phyloP scores from a whole-genome alignment of 441 rosid species.

The Breynia disticha region DNA sequence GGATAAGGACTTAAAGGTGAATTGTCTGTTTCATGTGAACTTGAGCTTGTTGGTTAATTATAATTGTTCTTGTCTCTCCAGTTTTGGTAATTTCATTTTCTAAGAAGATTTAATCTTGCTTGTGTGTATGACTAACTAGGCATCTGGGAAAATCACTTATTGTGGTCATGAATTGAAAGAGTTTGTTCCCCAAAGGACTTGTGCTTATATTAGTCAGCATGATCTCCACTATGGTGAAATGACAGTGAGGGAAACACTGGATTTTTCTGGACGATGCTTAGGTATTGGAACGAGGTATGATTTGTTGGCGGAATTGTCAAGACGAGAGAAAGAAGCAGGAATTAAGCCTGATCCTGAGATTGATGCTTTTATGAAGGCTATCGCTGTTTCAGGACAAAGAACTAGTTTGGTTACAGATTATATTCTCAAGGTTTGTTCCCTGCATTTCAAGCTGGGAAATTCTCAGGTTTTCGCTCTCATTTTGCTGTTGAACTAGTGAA shows the following conservation, averaged over 20 bases:
- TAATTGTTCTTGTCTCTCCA: neutral
- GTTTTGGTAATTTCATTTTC: neutral
- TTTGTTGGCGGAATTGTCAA: constrained; percentile 51
- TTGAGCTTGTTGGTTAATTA: neutral
- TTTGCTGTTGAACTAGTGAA: neutral
- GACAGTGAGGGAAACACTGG: constrained; percentile 86
- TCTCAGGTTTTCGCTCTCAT: neutral
- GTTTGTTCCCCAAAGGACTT: constrained; percentile 80
- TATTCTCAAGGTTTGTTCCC: constrained; percentile 51
- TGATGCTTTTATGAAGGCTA: constrained; percentile 93
- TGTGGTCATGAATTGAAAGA: constrained; percentile 79
- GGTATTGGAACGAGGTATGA: constrained; percentile 86
- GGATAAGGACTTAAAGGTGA: constrained; percentile 48
- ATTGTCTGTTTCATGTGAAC: constrained; percentile 1
- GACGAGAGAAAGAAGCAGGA: constrained; percentile 70
- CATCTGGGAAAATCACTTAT: constrained; percentile 58
- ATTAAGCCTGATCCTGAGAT: constrained; percentile 80
- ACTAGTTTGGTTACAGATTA: constrained; percentile 87
- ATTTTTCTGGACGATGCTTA: constrained; percentile 81
- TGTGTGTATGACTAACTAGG: constrained; percentile 17
- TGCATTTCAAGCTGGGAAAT: constrained; percentile 2
- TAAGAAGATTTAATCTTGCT: neutral
- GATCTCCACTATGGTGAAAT: constrained; percentile 89
- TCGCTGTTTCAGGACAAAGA: constrained; percentile 65
- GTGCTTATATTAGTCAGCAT: constrained; percentile 89